Base-by-base conservation (phyloP, 306 rosid species). In the Trichosanthes cucumerina region DNA sequence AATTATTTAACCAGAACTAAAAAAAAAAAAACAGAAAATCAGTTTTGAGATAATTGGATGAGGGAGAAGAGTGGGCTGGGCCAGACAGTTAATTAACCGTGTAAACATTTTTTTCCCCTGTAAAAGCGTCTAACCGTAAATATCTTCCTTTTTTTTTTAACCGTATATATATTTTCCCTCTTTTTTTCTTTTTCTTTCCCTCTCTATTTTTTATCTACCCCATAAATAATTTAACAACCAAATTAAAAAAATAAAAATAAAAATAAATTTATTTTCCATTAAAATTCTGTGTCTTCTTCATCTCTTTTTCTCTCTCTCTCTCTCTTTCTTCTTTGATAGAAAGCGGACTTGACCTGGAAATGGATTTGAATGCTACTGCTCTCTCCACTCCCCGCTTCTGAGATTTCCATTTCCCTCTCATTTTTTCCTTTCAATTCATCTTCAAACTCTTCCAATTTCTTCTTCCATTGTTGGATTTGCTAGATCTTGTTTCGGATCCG, bases 301-400 rank as follows among this genome's bases (percentile, higher is more conserved):
- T 24, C 39, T 26, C 33, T 39, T 65, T 21, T 19, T 79, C 1
- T 52, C 23, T 79, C 66, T n/a, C n/a, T n/a, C 21, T 36, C 47
- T 80, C 41, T 59, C 34, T 43, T 34, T 62, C 36, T 62, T 5
- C 34, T 56, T 15, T 54, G 47, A 50, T 46, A 52, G 70, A 36
- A 73, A 59, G 78, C 54, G 79, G 81, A 58, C 80, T 66, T 76
- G 68, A 65, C 77, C 81, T 68, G 81, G 77, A 79, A 79, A 50
- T 66, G 81, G 81, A 79, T 65, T 65, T 79, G 65, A 68, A 79
- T 79, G 66, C 68, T 65, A 65, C 49, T 39, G 69, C 24, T 58
- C 80, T 39, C 80, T 28, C 62, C 78, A 49, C 28, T 52, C 31
- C 60, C 74, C 81, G 70, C 62, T 47, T 47, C 58, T 78, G 28